Evolutionary conservation across 805 yeast species (phyloP).

Genomic region (Candida michaelii): DNA sequence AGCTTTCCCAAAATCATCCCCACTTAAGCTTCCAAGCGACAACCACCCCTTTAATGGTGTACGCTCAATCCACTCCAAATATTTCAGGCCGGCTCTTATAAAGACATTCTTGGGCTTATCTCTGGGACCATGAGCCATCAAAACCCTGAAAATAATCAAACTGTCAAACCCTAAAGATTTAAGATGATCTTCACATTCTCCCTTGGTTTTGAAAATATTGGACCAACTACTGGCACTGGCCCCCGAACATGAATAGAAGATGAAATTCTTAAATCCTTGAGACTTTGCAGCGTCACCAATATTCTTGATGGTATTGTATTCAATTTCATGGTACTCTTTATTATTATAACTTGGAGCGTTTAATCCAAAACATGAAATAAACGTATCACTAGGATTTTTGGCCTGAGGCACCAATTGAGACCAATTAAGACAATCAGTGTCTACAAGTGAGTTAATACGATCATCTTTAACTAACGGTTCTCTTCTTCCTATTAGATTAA

Average conservation of each 20-base stretch:
- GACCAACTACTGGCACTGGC: constrained; percentile 57
- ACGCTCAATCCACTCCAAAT: background rate
- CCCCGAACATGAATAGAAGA: constrained; percentile 66
- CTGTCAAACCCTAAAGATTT: constrained; percentile 61
- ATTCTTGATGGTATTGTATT: constrained; percentile 66
- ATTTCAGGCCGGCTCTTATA: background rate
- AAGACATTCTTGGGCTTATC: constrained; percentile 16
- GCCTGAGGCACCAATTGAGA: constrained; percentile 43
- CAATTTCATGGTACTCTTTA: constrained; percentile 66
- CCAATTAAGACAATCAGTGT: constrained; percentile 44
- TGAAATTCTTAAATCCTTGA: constrained; percentile 65
- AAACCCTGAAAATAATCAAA: constrained; percentile 77
- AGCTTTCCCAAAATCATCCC: constrained; percentile 6
- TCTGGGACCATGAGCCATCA: constrained; percentile 67
- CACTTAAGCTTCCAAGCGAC: background rate
- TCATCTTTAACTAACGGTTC: constrained; percentile 28
- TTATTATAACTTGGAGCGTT: constrained; percentile 70
- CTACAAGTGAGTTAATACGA: constrained; percentile 33
- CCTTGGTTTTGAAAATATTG: constrained; percentile 67
- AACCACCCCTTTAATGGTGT: background rate
- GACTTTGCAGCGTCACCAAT: constrained; percentile 74
- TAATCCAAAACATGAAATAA: constrained; percentile 63
- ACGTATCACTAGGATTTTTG: constrained; percentile 33
- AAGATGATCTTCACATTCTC: constrained; percentile 70
- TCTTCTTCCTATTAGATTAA: constrained; percentile 54